These are phyloP conservation scores for Rhododendron ferrugineum DNA, from an alignment of 148 eudicot species.

Conservation along the genomic window DNA sequence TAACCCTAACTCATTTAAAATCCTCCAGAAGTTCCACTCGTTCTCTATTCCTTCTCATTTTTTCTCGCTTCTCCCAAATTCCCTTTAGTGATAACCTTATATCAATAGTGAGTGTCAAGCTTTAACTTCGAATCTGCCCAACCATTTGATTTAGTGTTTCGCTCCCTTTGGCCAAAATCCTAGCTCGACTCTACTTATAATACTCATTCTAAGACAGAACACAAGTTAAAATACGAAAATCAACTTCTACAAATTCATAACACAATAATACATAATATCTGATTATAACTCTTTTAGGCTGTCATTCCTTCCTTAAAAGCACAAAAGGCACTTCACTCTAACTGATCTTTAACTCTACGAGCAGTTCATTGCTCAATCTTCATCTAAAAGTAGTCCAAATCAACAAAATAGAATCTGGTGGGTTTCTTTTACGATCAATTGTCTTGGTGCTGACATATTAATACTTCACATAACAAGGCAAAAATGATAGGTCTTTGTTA, in stretches of 20 bases:
- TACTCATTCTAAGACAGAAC: not conserved
- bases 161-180: not conserved
- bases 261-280: not conserved
- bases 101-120: not conserved
- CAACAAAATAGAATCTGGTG: not conserved
- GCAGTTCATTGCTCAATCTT: not conserved
- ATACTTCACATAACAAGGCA: not conserved
- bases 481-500: not conserved
- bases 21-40: not conserved
- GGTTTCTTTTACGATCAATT: not conserved
- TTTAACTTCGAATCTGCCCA: not conserved
- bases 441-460: not conserved
- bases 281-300: not conserved
- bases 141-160: not conserved
- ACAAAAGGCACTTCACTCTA: not conserved
- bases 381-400: not conserved
- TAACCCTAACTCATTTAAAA: not conserved
- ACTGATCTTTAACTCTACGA: not conserved
- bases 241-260: not conserved
- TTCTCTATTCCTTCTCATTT: not conserved
- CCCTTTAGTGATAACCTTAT: not conserved
- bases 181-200: not conserved
- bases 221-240: not conserved
- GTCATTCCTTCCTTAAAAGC: not conserved
- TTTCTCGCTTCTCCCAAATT: not conserved